phyloP scores from a whole-genome alignment of 1,284 basidiomycete species.

The Pseudozyma sp. region DNA sequence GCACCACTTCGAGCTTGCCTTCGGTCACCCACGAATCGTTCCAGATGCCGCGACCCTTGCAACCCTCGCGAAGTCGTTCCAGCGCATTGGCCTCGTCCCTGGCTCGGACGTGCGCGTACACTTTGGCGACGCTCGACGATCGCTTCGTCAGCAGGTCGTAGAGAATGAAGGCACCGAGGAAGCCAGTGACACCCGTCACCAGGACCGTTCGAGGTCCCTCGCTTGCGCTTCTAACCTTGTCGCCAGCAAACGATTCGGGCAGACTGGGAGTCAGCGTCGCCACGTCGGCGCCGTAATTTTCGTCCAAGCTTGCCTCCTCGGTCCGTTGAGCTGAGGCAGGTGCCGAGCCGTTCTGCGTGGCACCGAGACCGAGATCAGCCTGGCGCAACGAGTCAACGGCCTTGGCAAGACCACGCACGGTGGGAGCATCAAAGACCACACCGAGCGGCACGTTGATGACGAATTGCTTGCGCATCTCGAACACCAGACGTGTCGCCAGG shows the following conservation, averaged over 20 bases:
- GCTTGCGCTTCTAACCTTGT: constrained; percentile 28
- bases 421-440: constrained; percentile 91
- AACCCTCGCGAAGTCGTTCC: constrained; percentile 79
- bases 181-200: constrained; percentile 96
- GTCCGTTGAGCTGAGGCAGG: constrained; percentile 22
- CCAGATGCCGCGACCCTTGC: constrained; percentile 91
- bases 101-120: constrained; percentile 90
- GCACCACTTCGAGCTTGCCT: constrained; percentile 81
- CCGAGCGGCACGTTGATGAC: constrained; percentile 92
- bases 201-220: constrained; percentile 78
- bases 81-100: constrained; percentile 77
- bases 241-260: constrained; percentile 51
- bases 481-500: constrained; percentile 94
- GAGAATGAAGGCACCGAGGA: constrained; percentile 93
- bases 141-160: constrained; percentile 79
- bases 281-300: constrained; percentile 84
- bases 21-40: constrained; percentile 83
- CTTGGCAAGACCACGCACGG: constrained; percentile 81
- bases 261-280: constrained; percentile 73
- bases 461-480: constrained; percentile 93
- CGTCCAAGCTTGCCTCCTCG: constrained; percentile 61
- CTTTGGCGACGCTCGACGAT: constrained; percentile 78
- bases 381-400: constrained; percentile 83
- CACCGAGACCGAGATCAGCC: constrained; percentile 81
- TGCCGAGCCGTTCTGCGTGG: constrained; percentile 57